Base-by-base conservation (phyloP, 768 basidiomycete genomes). In the Leccinum variicolor region DNA sequence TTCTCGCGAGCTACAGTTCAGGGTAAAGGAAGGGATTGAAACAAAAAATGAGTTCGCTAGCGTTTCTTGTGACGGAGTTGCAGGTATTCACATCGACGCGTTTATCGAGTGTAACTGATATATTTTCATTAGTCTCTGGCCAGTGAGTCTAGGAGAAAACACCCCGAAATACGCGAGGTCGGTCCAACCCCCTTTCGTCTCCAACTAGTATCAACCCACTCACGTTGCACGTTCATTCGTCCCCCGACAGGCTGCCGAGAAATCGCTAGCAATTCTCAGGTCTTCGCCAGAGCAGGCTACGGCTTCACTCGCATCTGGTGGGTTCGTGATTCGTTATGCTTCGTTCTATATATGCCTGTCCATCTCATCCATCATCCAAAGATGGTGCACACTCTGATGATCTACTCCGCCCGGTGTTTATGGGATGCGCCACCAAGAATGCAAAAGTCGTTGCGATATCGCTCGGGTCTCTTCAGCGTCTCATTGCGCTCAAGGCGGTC, bases 81-180 rank as follows among this genome's bases (percentile, higher is more conserved):
- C 89, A 90, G 79, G 85, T 84, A 60, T 58, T 53, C 31, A 45
- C 58, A 52, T 61, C 8, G 31, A 34, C 31, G 6, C 26, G 21
- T 47, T 33, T 25, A 36, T 31, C 31, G 31, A 31, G 31, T 23
- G 63, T 48, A 31, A 17, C 55, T 59, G 43, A 61, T 25, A 10
- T 34, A 23, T 25, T 50, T n/a, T 58, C 8, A 41, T 6, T 54
- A 94, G 89, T 89, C 94, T 39, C 74, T 98, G 63, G 85, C 92
- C 9, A 92, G 88, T 65, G 95, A 96, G 77, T 92, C 92, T 25
- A 82, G 87, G 65, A 78, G 94, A 58, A 92, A 90, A 64, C 87
- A 95, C 72, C 92, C 93, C 21, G 94, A 97, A 70, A 92, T 97
- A 64, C 89, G 91, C 69, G 95, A 96, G 84, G 94, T 94, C 70